Evolutionary conservation across 257 asterid species (phyloP), one percentile per base, ranked within the genome.

Genomic region (Nicotiana tabacum): DNA sequence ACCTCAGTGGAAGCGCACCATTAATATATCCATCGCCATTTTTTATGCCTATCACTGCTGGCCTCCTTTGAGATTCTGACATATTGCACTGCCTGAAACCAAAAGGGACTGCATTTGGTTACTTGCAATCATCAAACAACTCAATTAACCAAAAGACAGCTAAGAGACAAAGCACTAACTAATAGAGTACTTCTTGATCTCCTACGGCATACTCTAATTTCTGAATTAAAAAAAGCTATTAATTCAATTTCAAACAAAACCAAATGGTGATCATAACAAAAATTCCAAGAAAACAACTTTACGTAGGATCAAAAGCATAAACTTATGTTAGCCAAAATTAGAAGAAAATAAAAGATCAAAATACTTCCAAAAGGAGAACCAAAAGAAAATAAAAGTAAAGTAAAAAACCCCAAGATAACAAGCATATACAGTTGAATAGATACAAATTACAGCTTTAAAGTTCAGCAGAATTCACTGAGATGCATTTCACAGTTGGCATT

Each of bases 21-120:
- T 88, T 91, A 69, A 81, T 15, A 76, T 88, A 81, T 67, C 96
- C 97, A 29, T 90, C 92, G 30, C 79, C 32, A 35, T 83, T 88
- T 88, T 79, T 88, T 48, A 81, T 17, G 76, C 85, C 86, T 33
- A 88, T 76, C 35, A 80, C 9, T 78, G 37, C 66, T 18, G 84
- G 89, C 90, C 91, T 92, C 94, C 98, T 94, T 87, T 88, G 98
- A 83, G 98, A 91, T 89, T 96, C 99, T 72, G 98, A 94, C 98
- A 96, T 96, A 84, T 87, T 87, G 86, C 53, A 60, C 84, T 84
- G 81, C 87, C 97, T 95, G 90, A 87, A 85, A 85, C 66, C 6
- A 66, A 81, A 32, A 81, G 80, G 21, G 2, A 24, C 53, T 76
- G 29, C 9, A 76, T 53, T 53, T 53, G 18, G 15, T 53, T 53